phyloP scores from a whole-genome alignment of 768 basidiomycete species.

The Imleria badia region DNA sequence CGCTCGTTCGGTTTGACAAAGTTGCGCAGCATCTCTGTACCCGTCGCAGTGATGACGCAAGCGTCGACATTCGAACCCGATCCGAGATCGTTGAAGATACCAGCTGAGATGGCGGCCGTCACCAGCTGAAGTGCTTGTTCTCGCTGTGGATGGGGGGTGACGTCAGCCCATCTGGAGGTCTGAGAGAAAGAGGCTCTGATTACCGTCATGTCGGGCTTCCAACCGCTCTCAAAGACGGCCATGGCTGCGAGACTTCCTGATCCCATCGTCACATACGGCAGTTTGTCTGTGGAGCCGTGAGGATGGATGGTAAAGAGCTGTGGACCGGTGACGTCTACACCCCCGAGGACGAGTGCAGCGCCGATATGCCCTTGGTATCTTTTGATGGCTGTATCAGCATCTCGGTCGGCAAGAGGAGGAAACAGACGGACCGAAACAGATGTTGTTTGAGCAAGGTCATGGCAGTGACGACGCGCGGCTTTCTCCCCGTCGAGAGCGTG shows the following conservation, averaged over 20 bases:
- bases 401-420: background rate
- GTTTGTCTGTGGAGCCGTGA: slow-evolving; percentile 97
- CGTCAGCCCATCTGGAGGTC: background rate
- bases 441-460: slow-evolving; percentile 99
- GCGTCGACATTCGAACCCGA: slow-evolving; percentile 99
- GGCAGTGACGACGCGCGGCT: slow-evolving; percentile 92
- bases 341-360: slow-evolving; percentile 94
- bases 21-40: slow-evolving; percentile 93
- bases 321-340: slow-evolving; percentile 91
- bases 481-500: slow-evolving; percentile 83
- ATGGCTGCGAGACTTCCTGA: slow-evolving; percentile 95
- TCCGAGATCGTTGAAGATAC: slow-evolving; percentile 99
- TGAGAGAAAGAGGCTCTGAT: slow-evolving; percentile 19
- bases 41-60: slow-evolving; percentile 84
- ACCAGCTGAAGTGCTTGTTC: slow-evolving; percentile 82
- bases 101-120: slow-evolving; percentile 83
- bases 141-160: slow-evolving; percentile 46
- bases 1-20: slow-evolving; percentile 90
- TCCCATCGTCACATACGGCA: slow-evolving; percentile 99
- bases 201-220: slow-evolving; percentile 82
- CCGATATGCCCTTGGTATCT: slow-evolving; percentile 95
- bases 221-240: slow-evolving; percentile 92
- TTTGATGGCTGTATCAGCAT: background rate
- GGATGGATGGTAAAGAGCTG: slow-evolving; percentile 96
- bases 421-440: slow-evolving; percentile 70